Evolutionary conservation across 73 alveolate species (phyloP).

Genomic region (Vitrella brassicaformis): DNA sequence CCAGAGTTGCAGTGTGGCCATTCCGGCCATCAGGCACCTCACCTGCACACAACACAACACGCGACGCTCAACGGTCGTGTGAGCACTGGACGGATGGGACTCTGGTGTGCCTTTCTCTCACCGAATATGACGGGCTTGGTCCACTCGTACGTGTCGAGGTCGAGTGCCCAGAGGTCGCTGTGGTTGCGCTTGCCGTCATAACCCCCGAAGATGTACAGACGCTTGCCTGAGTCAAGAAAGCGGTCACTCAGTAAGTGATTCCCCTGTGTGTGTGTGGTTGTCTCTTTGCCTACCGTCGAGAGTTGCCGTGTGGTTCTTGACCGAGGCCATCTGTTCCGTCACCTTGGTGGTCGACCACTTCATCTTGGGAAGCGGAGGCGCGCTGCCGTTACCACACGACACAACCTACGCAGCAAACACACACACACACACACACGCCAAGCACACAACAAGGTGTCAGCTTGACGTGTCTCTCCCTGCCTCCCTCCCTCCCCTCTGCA

Average conservation of each 20-base stretch:
- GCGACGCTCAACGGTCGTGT: not conserved
- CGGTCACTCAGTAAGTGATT: not conserved
- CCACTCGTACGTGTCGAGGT: constrained; percentile 36
- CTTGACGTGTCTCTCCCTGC: no score
- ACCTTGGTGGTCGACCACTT: no score
- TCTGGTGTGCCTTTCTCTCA: constrained; percentile 41
- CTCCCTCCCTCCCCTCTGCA: no score
- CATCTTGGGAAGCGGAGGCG: no score
- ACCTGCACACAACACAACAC: not conserved
- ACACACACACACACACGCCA: no score
- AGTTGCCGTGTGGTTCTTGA: constrained; percentile 68
- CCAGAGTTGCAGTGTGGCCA: constrained; percentile 71
- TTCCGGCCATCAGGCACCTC: constrained; percentile 41
- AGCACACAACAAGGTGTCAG: no score
- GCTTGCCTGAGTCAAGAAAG: not conserved
- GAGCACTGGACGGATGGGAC: not conserved
- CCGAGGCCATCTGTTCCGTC: no score
- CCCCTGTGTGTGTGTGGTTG: not conserved
- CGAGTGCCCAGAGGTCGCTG: constrained; percentile 37
- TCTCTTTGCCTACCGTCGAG: constrained; percentile 40
- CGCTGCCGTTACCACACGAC: no score
- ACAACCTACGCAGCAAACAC: no score
- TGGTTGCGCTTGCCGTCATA: constrained; percentile 74
- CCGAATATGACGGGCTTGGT: constrained; percentile 16
- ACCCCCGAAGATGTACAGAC: constrained; percentile 56